Conservation (phyloP, 306 rosid genomes). For the Oxytropis ochrocephala region DNA sequence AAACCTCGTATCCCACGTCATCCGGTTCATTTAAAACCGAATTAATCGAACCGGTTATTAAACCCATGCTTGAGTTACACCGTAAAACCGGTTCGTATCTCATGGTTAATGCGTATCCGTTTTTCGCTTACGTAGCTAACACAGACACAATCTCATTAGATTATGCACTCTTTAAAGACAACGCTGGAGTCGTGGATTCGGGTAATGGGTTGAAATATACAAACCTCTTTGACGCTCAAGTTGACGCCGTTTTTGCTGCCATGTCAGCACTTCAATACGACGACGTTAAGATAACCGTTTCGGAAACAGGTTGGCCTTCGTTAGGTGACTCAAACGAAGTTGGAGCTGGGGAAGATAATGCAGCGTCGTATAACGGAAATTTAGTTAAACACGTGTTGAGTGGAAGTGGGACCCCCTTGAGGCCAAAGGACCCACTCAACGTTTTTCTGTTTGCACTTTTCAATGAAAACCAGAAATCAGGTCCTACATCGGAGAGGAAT, state of each 20-base stretch:
- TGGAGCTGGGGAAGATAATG: constrained; percentile 54
- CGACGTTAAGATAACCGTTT: constrained; percentile 43
- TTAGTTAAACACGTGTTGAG: constrained; percentile 44
- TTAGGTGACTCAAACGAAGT: constrained; percentile 58
- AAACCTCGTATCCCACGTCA: constrained; percentile 60
- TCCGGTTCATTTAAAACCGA: constrained; percentile 72
- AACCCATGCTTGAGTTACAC: constrained; percentile 58
- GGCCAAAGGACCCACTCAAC: constrained; percentile 34
- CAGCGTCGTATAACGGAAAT: constrained; percentile 81
- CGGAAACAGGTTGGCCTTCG: constrained; percentile 91
- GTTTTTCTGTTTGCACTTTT: constrained; percentile 67
- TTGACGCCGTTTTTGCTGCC: constrained; percentile 86
- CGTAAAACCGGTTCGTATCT: constrained; percentile 50
- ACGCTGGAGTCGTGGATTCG: constrained; percentile 63
- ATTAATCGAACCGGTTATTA: constrained; percentile 54
- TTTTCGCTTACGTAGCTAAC: constrained; percentile 57
- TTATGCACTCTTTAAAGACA: constrained; percentile 52
- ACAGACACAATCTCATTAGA: constrained; percentile 43
- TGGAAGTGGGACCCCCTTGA: constrained; percentile 60
- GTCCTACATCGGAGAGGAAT: constrained; percentile 79
- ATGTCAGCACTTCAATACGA: constrained; percentile 52
- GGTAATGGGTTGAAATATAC: constrained; percentile 58
- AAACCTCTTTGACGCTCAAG: constrained; percentile 60
- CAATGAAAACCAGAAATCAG: constrained; percentile 63
- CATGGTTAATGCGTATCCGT: constrained; percentile 77